Conservation (phyloP, 2,329 filamentous ascomycete genomes). For the Pestalotiopsis fici region DNA sequence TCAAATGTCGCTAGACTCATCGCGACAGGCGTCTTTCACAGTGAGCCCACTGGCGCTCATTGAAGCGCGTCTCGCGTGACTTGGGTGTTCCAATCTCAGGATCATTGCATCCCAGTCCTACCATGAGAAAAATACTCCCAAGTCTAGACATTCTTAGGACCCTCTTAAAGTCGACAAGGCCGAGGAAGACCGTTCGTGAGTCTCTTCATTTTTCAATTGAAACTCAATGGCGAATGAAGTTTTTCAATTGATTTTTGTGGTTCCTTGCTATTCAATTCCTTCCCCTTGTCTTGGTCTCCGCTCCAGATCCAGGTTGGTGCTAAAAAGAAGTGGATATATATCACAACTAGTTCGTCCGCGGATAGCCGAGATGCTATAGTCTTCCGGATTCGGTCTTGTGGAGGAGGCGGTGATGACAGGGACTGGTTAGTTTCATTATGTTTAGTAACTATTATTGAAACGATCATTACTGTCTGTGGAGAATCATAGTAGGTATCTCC, state of each 20-base stretch:
- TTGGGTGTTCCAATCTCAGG: too few relatives aligned
- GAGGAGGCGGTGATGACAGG: not conserved
- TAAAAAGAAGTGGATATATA: not conserved
- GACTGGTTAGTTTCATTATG: not conserved
- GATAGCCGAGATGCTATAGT: slow-evolving; percentile 3
- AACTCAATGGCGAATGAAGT: too few relatives aligned
- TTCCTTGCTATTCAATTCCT: not conserved
- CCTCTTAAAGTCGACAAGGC: too few relatives aligned
- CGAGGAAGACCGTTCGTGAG: not conserved
- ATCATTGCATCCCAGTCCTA: too few relatives aligned
- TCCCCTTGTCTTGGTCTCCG: not conserved
- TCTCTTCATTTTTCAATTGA: too few relatives aligned
- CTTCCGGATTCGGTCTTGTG: slow-evolving; percentile 1
- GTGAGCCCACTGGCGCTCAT: too few relatives aligned
- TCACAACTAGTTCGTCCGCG: not conserved
- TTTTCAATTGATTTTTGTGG: not conserved
- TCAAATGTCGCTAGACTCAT: too few relatives aligned
- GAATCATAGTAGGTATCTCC: not conserved
- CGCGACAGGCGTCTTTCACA: too few relatives aligned
- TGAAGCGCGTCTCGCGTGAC: too few relatives aligned
- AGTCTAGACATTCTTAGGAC: too few relatives aligned
- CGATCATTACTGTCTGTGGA: not conserved
- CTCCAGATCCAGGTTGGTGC: not conserved
- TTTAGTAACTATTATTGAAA: not conserved
- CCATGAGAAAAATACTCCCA: too few relatives aligned